Evolutionary conservation across 1,284 basidiomycete genomes (phyloP), one percentile per base, ranked within the genome.

Genomic region (Rhizoctonia solani): DNA sequence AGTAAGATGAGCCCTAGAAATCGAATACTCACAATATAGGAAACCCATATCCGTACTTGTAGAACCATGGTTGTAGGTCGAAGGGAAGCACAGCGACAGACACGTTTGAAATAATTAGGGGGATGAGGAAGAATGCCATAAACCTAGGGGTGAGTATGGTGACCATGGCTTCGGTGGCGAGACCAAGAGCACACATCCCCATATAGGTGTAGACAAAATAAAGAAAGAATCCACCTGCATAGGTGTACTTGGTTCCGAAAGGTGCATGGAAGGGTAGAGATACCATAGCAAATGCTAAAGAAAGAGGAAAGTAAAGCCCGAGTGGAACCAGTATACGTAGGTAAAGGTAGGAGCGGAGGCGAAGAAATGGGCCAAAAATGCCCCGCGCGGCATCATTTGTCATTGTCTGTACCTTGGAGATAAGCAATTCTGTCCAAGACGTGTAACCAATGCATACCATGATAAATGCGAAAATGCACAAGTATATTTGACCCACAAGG

Each of bases 401-500:
- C 77, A 79, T 79, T 4, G 77, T 76, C 58, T 76, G 70, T 69
- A 76, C 72, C 77, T 76, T 69, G 55, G 53, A 50, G 42, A 68
- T 46, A 46, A 29, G 53, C 47, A 37, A 55, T 0, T 32, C 56
- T 50, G 44, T 0, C 30, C 50, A 29, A 54, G 53, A 37, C 1
- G 8, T 6, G 21, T 39, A 39, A 23, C 25, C 5, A 52, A n/a
- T n/a, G n/a, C n/a, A 50, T 34, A 27, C 23, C 34, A 55, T 44
- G 44, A 68, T 72, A 39, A 76, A 76, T 4, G 74, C 69, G 4
- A 76, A 61, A 39, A 82, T 80, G 70, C 78, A 73, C 70, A 81
- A 74, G 75, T 81, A 82, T 67, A 82, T 76, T n/a, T 75, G 69
- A n/a, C 77, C 81, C 34, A 81, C 80, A 25, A 82, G 77, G 2